Conservation (phyloP, 371 early-diverging fungal species). For the Actinomortierella ambigua region DNA sequence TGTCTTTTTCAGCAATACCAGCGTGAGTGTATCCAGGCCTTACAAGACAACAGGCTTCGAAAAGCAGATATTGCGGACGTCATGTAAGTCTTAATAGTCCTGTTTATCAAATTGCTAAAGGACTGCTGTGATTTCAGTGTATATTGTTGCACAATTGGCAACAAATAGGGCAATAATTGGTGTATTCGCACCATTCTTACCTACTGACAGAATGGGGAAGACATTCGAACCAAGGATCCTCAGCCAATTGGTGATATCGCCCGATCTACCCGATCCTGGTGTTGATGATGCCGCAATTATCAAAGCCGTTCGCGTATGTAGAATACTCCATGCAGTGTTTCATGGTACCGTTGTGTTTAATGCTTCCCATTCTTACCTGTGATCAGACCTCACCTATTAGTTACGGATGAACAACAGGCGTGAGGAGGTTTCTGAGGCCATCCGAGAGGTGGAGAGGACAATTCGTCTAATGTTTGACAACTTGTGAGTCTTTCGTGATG, state of each 20-base stretch:
- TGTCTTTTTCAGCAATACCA: conserved; percentile 23
- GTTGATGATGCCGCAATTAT: conserved; percentile 19
- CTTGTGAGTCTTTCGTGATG: conserved; percentile 5
- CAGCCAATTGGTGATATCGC: conserved; percentile 9
- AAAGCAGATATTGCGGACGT: conserved; percentile 21
- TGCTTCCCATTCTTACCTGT: conserved; percentile 2
- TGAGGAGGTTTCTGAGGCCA: conserved; percentile 15
- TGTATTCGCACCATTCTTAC: conserved; percentile 17
- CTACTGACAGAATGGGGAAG: conserved; percentile 16
- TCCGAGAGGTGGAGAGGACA: conserved; percentile 9
- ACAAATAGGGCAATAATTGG: conserved; percentile 9
- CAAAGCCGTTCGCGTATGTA: conserved; percentile 20
- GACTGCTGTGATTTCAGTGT: not conserved
- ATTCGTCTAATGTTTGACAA: conserved; percentile 12
- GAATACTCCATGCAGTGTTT: conserved; percentile 8
- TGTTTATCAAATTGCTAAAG: not conserved
- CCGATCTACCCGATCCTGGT: conserved; percentile 17
- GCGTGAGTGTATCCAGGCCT: conserved; percentile 11
- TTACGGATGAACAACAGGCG: conserved; percentile 16
- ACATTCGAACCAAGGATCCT: conserved; percentile 13
- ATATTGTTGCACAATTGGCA: not conserved
- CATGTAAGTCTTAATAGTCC: conserved; percentile 12
- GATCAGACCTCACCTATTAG: conserved; percentile 8
- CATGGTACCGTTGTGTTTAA: not conserved
- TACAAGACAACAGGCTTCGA: conserved; percentile 8